phyloP scores from a whole-genome alignment of 352 stramenopile species.

The Phytopythium chamaehyphon region DNA sequence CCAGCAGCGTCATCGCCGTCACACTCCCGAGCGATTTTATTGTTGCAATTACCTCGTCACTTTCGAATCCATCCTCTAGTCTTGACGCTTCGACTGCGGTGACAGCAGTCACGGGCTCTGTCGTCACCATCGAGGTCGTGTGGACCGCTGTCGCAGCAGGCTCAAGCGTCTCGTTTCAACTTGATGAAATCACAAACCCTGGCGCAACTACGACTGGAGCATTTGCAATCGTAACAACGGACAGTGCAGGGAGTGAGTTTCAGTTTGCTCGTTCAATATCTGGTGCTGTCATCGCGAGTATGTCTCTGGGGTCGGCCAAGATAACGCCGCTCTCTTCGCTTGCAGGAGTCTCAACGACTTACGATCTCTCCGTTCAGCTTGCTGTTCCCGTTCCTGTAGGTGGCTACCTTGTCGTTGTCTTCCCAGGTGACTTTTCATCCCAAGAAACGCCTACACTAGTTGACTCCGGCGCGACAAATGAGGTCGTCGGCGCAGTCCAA shows the following conservation, averaged over 20 bases:
- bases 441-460: slow-evolving; percentile 9
- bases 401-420: slow-evolving; percentile 18
- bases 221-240: slow-evolving; percentile 33
- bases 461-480: slow-evolving; percentile 4
- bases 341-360: slow-evolving; percentile 18
- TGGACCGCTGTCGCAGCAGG: slow-evolving; percentile 18
- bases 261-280: slow-evolving; percentile 17
- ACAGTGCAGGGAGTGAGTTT: slow-evolving; percentile 23
- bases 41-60: slow-evolving; percentile 15
- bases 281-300: slow-evolving; percentile 20
- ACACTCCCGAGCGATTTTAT: slow-evolving; percentile 34
- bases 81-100: slow-evolving; percentile 25
- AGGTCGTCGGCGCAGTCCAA: slow-evolving; percentile 8
- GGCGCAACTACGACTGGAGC: slow-evolving; percentile 31
- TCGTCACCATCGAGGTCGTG: slow-evolving; percentile 24
- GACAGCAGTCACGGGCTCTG: slow-evolving; percentile 6
- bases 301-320: slow-evolving; percentile 1
- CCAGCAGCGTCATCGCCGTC: slow-evolving; percentile 29
- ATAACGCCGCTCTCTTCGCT: slow-evolving; percentile 7
- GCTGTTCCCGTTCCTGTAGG: slow-evolving; percentile 15
- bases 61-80: slow-evolving; percentile 7
- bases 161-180: slow-evolving; percentile 29
- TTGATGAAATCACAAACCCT: slow-evolving; percentile 50
- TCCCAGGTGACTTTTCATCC: slow-evolving; percentile 14
- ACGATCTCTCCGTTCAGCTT: slow-evolving; percentile 12